Percentiles rank a stretch among this genome's conserved stretches.
Evolutionary conservation across 2,329 filamentous ascomycete genomes (phyloP).

Genomic region (Colletotrichum tropicale): DNA sequence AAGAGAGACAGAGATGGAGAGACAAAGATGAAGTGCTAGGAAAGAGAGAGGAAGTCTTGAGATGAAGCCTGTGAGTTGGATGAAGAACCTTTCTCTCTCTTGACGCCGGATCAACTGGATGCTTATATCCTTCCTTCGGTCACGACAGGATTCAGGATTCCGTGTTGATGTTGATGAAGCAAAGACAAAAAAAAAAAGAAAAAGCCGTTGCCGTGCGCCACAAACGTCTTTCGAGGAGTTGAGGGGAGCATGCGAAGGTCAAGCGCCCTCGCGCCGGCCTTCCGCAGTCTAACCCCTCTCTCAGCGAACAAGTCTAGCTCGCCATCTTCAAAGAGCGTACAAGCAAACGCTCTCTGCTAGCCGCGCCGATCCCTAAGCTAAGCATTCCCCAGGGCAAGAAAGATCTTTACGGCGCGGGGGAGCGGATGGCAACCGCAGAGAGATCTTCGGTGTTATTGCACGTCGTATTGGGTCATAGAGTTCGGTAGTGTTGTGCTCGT

Average conservation of each 20-base stretch:
- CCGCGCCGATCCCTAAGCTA: background rate
- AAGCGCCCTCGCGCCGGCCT: background rate
- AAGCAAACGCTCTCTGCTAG: background rate
- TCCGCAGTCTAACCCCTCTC: background rate
- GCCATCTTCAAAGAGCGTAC: background rate
- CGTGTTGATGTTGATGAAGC: background rate
- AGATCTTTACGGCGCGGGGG: background rate
- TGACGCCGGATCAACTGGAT: background rate
- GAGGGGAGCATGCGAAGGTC: background rate
- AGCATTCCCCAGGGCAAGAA: background rate
- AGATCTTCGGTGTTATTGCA: background rate
- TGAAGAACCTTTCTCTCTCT: no score
- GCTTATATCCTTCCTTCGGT: background rate
- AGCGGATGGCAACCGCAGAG: no score
- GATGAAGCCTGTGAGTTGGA: background rate
- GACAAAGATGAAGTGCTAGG: background rate
- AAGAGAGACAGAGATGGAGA: background rate
- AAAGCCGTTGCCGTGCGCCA: background rate
- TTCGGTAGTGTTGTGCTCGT: background rate
- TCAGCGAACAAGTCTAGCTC: background rate
- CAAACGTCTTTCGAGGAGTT: background rate
- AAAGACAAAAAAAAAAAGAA: no score
- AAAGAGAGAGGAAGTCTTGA: background rate
- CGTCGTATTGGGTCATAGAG: background rate
- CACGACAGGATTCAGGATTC: background rate